A percentile compares a stretch with the other conserved stretches of the same genome.
phyloP scores from a whole-genome alignment of 1,139 yeast species.

The Debaryomycetaceae sp. region DNA sequence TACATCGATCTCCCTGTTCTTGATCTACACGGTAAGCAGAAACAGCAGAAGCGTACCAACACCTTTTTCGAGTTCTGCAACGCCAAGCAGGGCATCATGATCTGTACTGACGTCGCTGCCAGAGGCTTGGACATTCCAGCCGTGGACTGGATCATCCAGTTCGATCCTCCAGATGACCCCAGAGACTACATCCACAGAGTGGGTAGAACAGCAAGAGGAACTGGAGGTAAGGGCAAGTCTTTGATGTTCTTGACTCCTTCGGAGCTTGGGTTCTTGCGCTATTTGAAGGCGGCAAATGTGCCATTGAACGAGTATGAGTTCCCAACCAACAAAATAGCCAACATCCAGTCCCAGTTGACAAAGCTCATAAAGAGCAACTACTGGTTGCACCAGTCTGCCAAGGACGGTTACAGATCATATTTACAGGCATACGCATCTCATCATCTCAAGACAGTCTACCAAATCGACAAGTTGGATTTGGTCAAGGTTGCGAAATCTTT shows the following conservation, averaged over 20 bases:
- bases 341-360: conserved; percentile 89
- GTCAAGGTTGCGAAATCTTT: conserved; percentile 93
- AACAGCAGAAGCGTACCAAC: conserved; percentile 96
- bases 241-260: conserved; percentile 92
- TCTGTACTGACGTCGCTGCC: conserved; percentile 98
- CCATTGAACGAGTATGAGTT: conserved; percentile 96
- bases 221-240: conserved; percentile 87
- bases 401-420: conserved; percentile 95
- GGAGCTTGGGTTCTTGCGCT: conserved; percentile 91
- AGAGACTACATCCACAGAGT: conserved; percentile 97
- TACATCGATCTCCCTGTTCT: conserved; percentile 95
- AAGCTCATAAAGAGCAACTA: conserved; percentile 88
- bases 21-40: conserved; percentile 96
- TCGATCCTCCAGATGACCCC: conserved; percentile 99
- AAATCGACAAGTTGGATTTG: conserved; percentile 89
- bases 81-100: conserved; percentile 87
- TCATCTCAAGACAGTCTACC: conserved; percentile 91
- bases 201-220: conserved; percentile 97
- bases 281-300: conserved; percentile 93
- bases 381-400: conserved; percentile 92
- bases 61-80: conserved; percentile 97
- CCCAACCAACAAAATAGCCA: conserved; percentile 89
- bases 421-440: conserved; percentile 97
- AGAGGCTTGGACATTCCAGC: conserved; percentile 97
- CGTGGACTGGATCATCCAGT: conserved; percentile 96